Evolutionary conservation across 108 stramenopile genomes (phyloP).

Genomic region (Conticribra guillardii): DNA sequence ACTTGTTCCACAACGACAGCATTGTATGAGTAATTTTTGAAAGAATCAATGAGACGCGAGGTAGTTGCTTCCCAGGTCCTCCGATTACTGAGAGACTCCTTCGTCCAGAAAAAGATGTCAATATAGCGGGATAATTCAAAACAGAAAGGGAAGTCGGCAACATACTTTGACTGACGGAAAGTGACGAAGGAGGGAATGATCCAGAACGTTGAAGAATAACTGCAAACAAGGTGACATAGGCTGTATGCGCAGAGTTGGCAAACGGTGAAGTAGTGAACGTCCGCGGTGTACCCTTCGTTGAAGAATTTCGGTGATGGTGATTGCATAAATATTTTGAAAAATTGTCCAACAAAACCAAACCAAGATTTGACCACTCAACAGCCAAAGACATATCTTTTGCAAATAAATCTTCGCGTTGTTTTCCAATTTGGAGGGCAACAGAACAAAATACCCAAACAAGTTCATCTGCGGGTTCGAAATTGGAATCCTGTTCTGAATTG

Average conservation of each 20-base stretch:
- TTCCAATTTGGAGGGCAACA: slow-evolving; percentile 21
- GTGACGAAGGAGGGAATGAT: slow-evolving; percentile 25
- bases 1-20: slow-evolving; percentile 33
- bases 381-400: slow-evolving; percentile 32
- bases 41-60: slow-evolving; percentile 31
- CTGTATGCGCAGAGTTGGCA: slow-evolving; percentile 25
- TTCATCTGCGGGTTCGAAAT: slow-evolving; percentile 30
- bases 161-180: slow-evolving; percentile 50
- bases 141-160: slow-evolving; percentile 7
- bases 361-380: slow-evolving; percentile 43
- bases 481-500: background rate
- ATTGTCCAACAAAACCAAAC: slow-evolving; percentile 41
- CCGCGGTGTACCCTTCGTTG: too few relatives aligned
- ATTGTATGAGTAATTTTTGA: slow-evolving; percentile 38
- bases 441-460: slow-evolving; percentile 48
- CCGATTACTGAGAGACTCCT: slow-evolving; percentile 30
- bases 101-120: background rate
- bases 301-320: slow-evolving; percentile 1
- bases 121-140: background rate
- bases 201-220: slow-evolving; percentile 30
- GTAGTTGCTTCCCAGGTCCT: slow-evolving; percentile 39
- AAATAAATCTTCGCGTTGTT: slow-evolving; percentile 11
- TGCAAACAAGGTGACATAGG: slow-evolving; percentile 37
- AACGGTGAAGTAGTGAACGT: slow-evolving; percentile 32
- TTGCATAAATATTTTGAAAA: slow-evolving; percentile 34